A percentile compares a stretch with the other conserved stretches of the same genome.
These are phyloP conservation scores for Metrosideros polymorpha DNA, from an alignment of 441 rosid species.

Conservation along the genomic window DNA sequence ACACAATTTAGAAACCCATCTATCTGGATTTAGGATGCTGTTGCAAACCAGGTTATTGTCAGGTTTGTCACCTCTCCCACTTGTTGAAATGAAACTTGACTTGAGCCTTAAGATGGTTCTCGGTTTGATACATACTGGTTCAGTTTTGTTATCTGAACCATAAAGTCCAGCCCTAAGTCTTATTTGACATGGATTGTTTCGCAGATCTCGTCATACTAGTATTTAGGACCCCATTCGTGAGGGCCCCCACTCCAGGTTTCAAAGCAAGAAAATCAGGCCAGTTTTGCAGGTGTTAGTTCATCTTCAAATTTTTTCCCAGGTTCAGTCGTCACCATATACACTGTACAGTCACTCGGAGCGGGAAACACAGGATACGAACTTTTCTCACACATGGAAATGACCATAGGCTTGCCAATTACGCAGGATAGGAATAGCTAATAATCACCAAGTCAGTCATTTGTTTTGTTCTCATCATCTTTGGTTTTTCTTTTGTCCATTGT, in stretches of 20 bases:
- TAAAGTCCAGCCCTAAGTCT: background rate
- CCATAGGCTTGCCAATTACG: background rate
- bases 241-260: background rate
- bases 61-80: background rate
- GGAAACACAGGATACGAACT: background rate
- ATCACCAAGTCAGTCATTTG: background rate
- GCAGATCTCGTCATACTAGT: background rate
- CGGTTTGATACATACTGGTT: background rate
- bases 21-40: slow-evolving; percentile 47
- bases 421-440: background rate
- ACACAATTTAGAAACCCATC: slow-evolving; percentile 69
- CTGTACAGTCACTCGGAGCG: background rate
- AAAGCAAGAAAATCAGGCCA: background rate
- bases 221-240: background rate
- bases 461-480: background rate
- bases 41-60: background rate
- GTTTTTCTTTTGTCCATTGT: background rate
- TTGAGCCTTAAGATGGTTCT: background rate
- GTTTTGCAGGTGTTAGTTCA: background rate
- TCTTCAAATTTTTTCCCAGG: background rate
- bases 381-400: background rate
- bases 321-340: background rate
- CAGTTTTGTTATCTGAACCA: background rate
- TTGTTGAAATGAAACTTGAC: background rate
- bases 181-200: background rate